phyloP scores from a whole-genome alignment of 306 rosid species.

The Lablab purpureus region DNA sequence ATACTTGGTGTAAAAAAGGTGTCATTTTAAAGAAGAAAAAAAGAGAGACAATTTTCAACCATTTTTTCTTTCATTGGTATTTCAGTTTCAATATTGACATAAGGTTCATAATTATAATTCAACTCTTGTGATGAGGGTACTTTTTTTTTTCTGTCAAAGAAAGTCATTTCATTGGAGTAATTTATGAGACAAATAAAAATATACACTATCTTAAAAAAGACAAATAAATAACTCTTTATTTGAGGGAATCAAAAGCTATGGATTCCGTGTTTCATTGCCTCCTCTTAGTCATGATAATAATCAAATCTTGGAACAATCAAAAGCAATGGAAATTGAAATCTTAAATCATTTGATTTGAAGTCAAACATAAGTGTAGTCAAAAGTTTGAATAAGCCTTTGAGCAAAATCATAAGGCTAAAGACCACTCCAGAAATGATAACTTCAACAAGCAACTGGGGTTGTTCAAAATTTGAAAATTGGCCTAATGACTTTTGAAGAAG shows the following conservation, averaged over 20 bases:
- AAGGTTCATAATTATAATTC: too few relatives aligned
- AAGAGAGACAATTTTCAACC: too few relatives aligned
- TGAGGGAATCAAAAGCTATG: not conserved
- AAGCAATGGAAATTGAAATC: not conserved
- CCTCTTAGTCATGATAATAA: not conserved
- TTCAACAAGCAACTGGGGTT: constrained; percentile 26
- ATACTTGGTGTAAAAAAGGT: too few relatives aligned
- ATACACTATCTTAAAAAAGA: too few relatives aligned
- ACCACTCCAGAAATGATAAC: constrained; percentile 39
- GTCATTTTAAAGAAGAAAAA: not conserved
- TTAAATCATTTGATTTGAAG: constrained; percentile 19
- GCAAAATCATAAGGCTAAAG: constrained; percentile 9
- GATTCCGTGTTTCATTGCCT: constrained; percentile 1
- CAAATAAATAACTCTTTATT: too few relatives aligned
- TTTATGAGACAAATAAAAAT: too few relatives aligned
- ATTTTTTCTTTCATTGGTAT: too few relatives aligned
- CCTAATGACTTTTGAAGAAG: constrained; percentile 40
- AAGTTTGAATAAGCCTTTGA: constrained; percentile 28
- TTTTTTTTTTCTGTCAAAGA: too few relatives aligned
- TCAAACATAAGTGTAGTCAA: constrained; percentile 39
- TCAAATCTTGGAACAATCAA: constrained; percentile 9
- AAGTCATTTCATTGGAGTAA: too few relatives aligned
- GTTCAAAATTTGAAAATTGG: not conserved
- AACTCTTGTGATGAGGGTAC: too few relatives aligned
- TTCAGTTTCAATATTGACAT: too few relatives aligned